Evolutionary conservation across 2,329 filamentous ascomycete species (phyloP).

Genomic region (Simplicillium sp.): DNA sequence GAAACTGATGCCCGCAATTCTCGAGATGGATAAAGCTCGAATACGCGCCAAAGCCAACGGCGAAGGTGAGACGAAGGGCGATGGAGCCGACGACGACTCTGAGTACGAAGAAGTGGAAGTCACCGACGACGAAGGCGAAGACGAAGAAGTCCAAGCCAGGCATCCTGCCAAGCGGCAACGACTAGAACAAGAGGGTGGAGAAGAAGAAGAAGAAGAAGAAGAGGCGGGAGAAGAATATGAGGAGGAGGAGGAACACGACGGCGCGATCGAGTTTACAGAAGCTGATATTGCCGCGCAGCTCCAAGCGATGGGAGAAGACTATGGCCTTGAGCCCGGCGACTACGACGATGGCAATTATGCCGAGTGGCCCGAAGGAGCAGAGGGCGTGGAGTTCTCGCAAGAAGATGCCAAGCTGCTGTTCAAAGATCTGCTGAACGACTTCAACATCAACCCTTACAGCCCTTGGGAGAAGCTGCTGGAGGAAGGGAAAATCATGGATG

Average conservation of each 20-base stretch:
- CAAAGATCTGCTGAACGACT: conserved; percentile 77
- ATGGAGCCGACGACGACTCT: conserved; percentile 43
- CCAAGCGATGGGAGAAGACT: conserved; percentile 80
- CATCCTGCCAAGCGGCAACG: conserved; percentile 53
- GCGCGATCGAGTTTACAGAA: conserved; percentile 74
- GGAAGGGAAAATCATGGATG: conserved; percentile 71
- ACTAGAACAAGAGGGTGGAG: conserved; percentile 45
- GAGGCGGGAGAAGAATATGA: conserved; percentile 45
- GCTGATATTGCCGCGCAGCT: conserved; percentile 92
- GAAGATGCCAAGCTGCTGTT: conserved; percentile 73
- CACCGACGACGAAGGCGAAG: conserved; percentile 37
- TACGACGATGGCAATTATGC: conserved; percentile 57
- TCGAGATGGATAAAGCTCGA: conserved; percentile 62
- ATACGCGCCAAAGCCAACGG: conserved; percentile 47
- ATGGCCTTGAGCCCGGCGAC: conserved; percentile 67
- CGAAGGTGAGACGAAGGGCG: conserved; percentile 9
- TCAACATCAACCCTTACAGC: conserved; percentile 73
- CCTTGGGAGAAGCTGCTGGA: conserved; percentile 88
- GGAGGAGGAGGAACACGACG: conserved; percentile 40
- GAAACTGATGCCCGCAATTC: conserved; percentile 70
- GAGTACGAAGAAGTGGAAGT: conserved; percentile 69
- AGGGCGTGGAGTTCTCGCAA: conserved; percentile 60
- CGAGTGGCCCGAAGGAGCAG: conserved; percentile 60
- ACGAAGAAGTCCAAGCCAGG: conserved; percentile 29
- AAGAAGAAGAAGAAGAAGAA: conserved; percentile 38